These are phyloP conservation scores for Lablab purpureus DNA, from an alignment of 306 rosid genomes.

Conservation along the genomic window DNA sequence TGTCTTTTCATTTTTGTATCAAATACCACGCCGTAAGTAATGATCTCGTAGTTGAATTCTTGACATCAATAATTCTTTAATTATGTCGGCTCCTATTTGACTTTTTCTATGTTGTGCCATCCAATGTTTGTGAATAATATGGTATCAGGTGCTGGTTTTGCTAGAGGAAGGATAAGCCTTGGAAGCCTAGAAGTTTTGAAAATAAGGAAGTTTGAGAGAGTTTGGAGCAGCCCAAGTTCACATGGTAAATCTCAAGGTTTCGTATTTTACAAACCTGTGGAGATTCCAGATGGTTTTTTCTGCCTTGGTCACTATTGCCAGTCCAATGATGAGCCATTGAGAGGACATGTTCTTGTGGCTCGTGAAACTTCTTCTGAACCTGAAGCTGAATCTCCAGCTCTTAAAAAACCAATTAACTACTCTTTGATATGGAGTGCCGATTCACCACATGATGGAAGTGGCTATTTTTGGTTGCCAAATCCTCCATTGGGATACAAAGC, in stretches of 20 bases:
- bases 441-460: slow-evolving; percentile 25
- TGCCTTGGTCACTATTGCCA: slow-evolving; percentile 29
- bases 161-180: slow-evolving; percentile 19
- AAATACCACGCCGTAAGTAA: background rate
- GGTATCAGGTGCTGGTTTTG: slow-evolving; percentile 5
- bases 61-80: slow-evolving; percentile 2
- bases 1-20: background rate
- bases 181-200: slow-evolving; percentile 17
- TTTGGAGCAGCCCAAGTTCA: slow-evolving; percentile 8
- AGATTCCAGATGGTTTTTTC: slow-evolving; percentile 19
- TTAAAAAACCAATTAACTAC: slow-evolving; percentile 22
- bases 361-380: background rate
- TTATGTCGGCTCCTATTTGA: background rate
- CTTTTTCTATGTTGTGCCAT: background rate
- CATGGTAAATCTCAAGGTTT: slow-evolving; percentile 6
- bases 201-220: slow-evolving; percentile 6
- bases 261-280: slow-evolving; percentile 6
- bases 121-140: background rate
- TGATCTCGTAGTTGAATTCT: background rate
- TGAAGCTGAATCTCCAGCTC: slow-evolving; percentile 18
- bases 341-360: slow-evolving; percentile 28
- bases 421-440: slow-evolving; percentile 27
- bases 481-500: slow-evolving; percentile 31
- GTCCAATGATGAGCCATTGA: slow-evolving; percentile 5
- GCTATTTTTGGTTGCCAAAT: slow-evolving; percentile 31